Evolutionary conservation across 208 protist genomes (phyloP).

Genomic region (Acanthamoeba divionensis): DNA sequence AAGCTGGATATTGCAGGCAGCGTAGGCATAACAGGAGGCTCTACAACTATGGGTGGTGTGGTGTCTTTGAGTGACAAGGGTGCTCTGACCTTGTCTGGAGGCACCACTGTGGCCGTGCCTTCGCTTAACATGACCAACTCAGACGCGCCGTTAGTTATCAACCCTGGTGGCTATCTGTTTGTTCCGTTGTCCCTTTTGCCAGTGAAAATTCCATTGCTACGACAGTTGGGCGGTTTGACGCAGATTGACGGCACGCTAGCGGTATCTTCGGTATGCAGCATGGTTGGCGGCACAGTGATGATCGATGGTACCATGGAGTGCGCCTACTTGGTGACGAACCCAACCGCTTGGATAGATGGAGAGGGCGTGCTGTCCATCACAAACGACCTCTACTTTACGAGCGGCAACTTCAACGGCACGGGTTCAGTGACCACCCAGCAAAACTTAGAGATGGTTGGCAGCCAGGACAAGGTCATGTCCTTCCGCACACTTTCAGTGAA

Average conservation of each 20-base stretch:
- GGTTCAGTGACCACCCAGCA: neutral
- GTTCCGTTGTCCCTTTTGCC: too few relatives aligned
- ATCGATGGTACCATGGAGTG: slow-evolving; percentile 29
- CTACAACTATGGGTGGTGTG: neutral
- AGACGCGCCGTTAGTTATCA: neutral
- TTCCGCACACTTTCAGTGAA: neutral
- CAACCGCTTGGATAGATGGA: neutral
- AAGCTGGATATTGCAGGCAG: neutral
- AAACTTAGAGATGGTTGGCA: slow-evolving; percentile 26
- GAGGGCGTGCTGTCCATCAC: slow-evolving; percentile 30
- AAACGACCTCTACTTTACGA: slow-evolving; percentile 43
- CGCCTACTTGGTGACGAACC: slow-evolving; percentile 14
- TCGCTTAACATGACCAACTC: slow-evolving; percentile 16
- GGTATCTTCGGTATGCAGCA: neutral
- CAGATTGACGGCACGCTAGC: neutral
- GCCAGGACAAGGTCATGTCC: slow-evolving; percentile 15
- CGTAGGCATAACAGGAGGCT: neutral
- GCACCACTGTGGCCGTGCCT: neutral
- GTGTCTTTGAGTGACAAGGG: neutral
- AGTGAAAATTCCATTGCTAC: too few relatives aligned
- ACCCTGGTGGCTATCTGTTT: too few relatives aligned
- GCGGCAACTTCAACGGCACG: neutral
- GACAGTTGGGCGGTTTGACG: too few relatives aligned
- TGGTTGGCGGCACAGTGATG: slow-evolving; percentile 5
- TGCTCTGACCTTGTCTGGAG: neutral